A percentile compares a stretch with the other conserved stretches of the same genome.
These are phyloP conservation scores for Solanum chmielewskii DNA, from an alignment of 257 asterid species.

Conservation along the genomic window DNA sequence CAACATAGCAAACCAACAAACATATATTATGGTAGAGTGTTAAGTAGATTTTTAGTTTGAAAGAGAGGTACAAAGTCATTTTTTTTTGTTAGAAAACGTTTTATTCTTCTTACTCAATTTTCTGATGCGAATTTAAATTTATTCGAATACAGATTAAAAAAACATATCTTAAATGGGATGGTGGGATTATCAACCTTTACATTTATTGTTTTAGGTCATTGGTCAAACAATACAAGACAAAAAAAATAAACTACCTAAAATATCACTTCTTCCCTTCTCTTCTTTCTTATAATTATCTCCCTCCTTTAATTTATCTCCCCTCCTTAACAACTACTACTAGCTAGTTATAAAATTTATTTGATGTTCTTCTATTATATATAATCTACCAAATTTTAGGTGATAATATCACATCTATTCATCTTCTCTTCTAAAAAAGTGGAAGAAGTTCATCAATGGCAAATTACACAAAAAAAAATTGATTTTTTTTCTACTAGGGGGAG, in stretches of 20 bases:
- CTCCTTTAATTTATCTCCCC: neutral
- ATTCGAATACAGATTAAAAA: no score
- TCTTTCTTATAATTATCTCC: neutral
- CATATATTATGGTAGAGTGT: no score
- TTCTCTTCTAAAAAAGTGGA: neutral
- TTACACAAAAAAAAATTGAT: neutral
- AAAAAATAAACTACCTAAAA: neutral
- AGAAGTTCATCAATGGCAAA: neutral
- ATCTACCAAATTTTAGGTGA: neutral
- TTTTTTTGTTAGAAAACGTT: no score
- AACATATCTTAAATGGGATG: constrained; percentile 22
- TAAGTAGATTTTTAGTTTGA: no score
- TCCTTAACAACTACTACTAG: neutral
- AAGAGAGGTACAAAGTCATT: no score
- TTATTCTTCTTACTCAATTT: no score
- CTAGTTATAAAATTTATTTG: neutral
- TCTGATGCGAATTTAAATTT: accelerated
- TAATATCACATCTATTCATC: neutral
- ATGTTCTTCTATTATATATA: neutral
- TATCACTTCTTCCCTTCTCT: neutral
- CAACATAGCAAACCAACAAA: constrained; percentile 1
- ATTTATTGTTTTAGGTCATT: constrained; percentile 1
- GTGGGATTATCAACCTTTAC: constrained; percentile 21
- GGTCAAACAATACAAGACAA: constrained; percentile 28
- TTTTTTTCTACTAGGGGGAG: neutral